Conservation (phyloP, 768 basidiomycete species). For the Coprinellus aureogranulatus region DNA sequence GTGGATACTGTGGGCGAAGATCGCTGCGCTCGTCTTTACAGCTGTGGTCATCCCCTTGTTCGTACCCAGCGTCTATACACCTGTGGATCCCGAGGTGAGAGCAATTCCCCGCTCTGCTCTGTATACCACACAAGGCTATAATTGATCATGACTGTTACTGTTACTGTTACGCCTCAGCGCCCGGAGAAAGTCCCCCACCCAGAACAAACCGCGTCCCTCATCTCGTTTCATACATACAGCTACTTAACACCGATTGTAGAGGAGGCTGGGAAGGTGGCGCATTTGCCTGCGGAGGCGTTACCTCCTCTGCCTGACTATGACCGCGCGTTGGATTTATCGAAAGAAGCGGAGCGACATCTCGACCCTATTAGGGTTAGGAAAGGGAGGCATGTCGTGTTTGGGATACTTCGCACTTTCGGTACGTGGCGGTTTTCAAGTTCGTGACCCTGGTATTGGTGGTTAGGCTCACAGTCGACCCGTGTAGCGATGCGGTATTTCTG, state of each 20-base stretch:
- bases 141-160: background rate
- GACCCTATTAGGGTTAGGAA: constrained; percentile 41
- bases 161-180: constrained; percentile 25
- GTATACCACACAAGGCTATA: background rate
- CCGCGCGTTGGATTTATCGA: constrained; percentile 24
- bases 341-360: constrained; percentile 29
- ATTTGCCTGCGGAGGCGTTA: constrained; percentile 50
- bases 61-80: constrained; percentile 52
- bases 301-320: constrained; percentile 70
- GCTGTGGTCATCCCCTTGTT: constrained; percentile 50
- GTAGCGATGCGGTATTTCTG: constrained; percentile 28
- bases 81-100: constrained; percentile 43
- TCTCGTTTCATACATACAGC: constrained; percentile 44
- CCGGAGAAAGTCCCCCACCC: constrained; percentile 36
- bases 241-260: constrained; percentile 57
- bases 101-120: too few species aligned
- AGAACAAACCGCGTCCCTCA: constrained; percentile 50
- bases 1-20: constrained; percentile 27
- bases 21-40: constrained; percentile 31
- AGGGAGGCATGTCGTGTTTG: constrained; percentile 45
- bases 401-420: constrained; percentile 40
- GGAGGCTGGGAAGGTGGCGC: constrained; percentile 43
- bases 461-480: background rate
- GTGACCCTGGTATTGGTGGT: too few species aligned
- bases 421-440: constrained; percentile 8